These are phyloP conservation scores for Saccharomyces jurei DNA, from an alignment of 805 yeast species.

Conservation along the genomic window DNA sequence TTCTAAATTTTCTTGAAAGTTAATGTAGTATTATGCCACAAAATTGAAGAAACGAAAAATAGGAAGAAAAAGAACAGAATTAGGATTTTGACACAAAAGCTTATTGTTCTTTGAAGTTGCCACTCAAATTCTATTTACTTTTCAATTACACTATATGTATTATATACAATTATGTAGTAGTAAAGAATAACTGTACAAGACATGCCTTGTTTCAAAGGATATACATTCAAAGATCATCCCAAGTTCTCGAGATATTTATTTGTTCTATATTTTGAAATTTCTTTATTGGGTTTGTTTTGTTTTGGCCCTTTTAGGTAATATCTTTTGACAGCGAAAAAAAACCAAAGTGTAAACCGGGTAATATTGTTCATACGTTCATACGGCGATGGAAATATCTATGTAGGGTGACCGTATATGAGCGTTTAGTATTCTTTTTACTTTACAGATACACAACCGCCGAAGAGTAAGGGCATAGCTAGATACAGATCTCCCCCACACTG, in stretches of 20 bases:
- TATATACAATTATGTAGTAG: neutral
- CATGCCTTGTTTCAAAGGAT: neutral
- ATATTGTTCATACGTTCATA: neutral
- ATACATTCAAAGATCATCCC: neutral
- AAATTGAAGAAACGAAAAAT: neutral
- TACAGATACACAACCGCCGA: too few species aligned
- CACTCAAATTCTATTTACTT: neutral
- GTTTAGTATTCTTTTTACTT: too few species aligned
- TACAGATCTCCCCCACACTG: too few species aligned
- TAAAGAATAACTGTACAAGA: neutral
- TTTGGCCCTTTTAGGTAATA: neutral
- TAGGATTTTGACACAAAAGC: neutral
- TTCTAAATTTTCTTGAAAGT: constrained; percentile 1
- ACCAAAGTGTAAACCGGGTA: neutral
- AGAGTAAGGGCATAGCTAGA: too few species aligned
- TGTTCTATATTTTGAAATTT: neutral
- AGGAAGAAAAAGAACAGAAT: constrained; percentile 2
- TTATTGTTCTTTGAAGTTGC: neutral
- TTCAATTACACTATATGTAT: neutral
- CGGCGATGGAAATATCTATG: too few species aligned
- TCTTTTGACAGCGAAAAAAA: neutral
- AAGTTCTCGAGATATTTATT: neutral
- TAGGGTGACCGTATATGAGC: too few species aligned
- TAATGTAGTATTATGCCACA: constrained; percentile 2
- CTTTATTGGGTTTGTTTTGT: neutral